Evolutionary conservation across 139 green algal genomes (phyloP).

Genomic region (Volvox africanus): DNA sequence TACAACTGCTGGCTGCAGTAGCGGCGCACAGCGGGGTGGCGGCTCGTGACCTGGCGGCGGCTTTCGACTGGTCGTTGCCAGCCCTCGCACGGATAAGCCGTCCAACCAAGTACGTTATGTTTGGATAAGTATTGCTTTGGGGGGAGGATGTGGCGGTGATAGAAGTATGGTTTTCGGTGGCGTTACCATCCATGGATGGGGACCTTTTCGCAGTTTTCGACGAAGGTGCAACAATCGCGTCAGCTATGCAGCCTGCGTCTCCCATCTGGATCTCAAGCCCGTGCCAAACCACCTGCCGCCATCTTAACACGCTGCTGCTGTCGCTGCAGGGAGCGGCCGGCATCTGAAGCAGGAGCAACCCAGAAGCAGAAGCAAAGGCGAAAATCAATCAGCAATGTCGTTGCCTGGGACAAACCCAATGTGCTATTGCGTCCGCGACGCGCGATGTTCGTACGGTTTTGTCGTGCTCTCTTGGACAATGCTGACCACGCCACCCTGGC

Average conservation of each 20-base stretch:
- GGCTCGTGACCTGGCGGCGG: slow-evolving; percentile 55
- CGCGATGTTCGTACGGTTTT: slow-evolving; percentile 67
- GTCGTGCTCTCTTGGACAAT: slow-evolving; percentile 36
- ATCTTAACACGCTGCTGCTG: neutral
- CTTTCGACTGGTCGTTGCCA: slow-evolving; percentile 72
- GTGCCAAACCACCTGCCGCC: neutral
- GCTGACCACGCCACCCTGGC: slow-evolving; percentile 62
- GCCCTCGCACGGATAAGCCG: slow-evolving; percentile 61
- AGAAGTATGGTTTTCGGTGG: neutral
- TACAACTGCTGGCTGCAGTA: slow-evolving; percentile 67
- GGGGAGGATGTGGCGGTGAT: neutral
- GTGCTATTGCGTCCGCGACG: slow-evolving; percentile 65
- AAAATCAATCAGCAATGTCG: neutral
- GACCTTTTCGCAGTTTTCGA: no score
- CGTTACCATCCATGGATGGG: neutral
- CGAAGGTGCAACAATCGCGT: no score
- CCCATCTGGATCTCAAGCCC: no score
- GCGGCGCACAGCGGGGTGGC: slow-evolving; percentile 21
- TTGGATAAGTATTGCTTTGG: no score
- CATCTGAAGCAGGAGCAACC: neutral
- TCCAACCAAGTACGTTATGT: slow-evolving; percentile 30
- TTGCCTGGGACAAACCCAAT: slow-evolving; percentile 57
- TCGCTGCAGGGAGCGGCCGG: slow-evolving; percentile 1
- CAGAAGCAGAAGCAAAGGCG: neutral
- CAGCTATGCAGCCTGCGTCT: no score